phyloP scores from a whole-genome alignment of 2,329 filamentous ascomycete genomes.

The Sporothrix pseudoabietina region DNA sequence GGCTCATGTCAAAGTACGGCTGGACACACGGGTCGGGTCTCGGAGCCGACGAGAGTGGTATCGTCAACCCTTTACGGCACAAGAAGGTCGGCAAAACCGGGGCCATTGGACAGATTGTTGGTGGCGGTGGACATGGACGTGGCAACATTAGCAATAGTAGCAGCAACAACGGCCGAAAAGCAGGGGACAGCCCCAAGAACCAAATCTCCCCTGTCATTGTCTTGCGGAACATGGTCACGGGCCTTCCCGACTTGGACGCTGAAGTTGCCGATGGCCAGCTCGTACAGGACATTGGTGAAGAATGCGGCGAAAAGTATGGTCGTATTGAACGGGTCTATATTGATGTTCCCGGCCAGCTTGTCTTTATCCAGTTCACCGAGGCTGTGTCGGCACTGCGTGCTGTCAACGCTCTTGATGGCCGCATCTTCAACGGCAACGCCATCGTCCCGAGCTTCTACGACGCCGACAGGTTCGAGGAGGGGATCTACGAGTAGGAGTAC shows the following conservation, averaged over 20 bases:
- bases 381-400: constrained; percentile 82
- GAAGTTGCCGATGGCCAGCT: constrained; percentile 72
- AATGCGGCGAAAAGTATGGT: constrained; percentile 81
- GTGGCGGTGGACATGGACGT: constrained; percentile 50
- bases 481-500: constrained; percentile 40
- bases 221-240: constrained; percentile 81
- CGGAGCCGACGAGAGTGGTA: constrained; percentile 78
- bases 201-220: constrained; percentile 80
- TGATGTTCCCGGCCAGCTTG: constrained; percentile 63
- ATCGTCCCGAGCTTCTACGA: constrained; percentile 85
- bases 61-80: constrained; percentile 81
- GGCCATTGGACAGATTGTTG: constrained; percentile 72
- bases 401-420: constrained; percentile 84
- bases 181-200: not conserved
- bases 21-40: constrained; percentile 88
- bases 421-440: constrained; percentile 83
- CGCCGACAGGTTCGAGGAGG: constrained; percentile 76
- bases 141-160: constrained; percentile 49
- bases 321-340: constrained; percentile 79
- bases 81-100: constrained; percentile 84
- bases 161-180: constrained; percentile 53
- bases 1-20: constrained; percentile 90
- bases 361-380: constrained; percentile 93
- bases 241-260: constrained; percentile 72
- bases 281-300: constrained; percentile 93